Conservation (phyloP, 2,329 filamentous ascomycete species). For the Ceratocystis colombiana region DNA sequence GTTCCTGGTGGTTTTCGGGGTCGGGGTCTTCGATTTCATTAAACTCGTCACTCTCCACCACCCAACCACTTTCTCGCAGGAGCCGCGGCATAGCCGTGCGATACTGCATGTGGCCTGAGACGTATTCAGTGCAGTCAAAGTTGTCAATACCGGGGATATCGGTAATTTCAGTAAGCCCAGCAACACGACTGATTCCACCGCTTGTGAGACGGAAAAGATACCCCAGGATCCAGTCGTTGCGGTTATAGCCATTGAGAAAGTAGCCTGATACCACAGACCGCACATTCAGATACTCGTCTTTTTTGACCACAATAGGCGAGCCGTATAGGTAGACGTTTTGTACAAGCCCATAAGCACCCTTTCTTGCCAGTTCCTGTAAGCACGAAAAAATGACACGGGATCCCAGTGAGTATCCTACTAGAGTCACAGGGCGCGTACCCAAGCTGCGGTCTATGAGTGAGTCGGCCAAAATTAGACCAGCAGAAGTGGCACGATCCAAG, state of each 20-base stretch:
- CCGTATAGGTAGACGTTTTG: constrained; percentile 96
- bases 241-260: constrained; percentile 89
- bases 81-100: constrained; percentile 82
- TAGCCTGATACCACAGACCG: constrained; percentile 80
- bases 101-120: constrained; percentile 94
- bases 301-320: constrained; percentile 80
- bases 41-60: constrained; percentile 87
- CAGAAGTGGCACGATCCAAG: constrained; percentile 74
- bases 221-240: constrained; percentile 92
- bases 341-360: constrained; percentile 73
- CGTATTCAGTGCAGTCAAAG: constrained; percentile 72
- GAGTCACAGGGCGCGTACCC: constrained; percentile 79
- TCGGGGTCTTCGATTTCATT: constrained; percentile 95
- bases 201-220: constrained; percentile 93
- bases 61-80: constrained; percentile 79
- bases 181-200: constrained; percentile 80
- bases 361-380: constrained; percentile 72
- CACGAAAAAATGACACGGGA: constrained; percentile 88
- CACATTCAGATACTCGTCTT: constrained; percentile 74
- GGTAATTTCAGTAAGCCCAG: constrained; percentile 69
- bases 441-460: constrained; percentile 86
- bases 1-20: constrained; percentile 77
- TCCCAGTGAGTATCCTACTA: constrained; percentile 90
- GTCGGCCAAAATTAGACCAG: constrained; percentile 86
- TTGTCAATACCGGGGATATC: constrained; percentile 77